Base-by-base conservation (phyloP, 441 rosid species). In the Omphalea diandra region DNA sequence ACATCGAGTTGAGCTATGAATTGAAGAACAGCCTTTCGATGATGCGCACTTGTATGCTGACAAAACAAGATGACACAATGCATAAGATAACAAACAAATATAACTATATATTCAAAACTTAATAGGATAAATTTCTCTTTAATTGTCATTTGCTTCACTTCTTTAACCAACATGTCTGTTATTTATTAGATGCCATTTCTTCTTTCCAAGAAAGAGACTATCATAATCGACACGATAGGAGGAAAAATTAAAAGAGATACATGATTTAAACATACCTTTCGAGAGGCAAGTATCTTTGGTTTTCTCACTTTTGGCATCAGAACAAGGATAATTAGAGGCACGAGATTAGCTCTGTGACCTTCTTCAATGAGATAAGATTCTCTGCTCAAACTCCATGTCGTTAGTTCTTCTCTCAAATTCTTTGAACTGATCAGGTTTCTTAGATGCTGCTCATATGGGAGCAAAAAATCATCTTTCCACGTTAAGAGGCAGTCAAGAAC, bases 301-400 rank as follows among this genome's bases (percentile, higher is more conserved):
- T 86, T 96, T 80, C 97, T 87, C 69, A 93, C 88, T 90, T 90
- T 93, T 67, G 98, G 97, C 83, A 86, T 81, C 80, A 93, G 81
- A 76, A 93, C 77, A 38, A 85, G 88, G 64, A 93, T 76, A 73
- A 88, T 89, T 61, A 88, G 46, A 65, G 97, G 93, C 65, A 86
- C 79, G 67, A 96, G 72, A 82, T 73, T 75, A 69, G 82, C 77
- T 75, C 92, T 86, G 78, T 96, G 96, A 65, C 80, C 78, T 62
- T 85, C 90, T 71, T 86, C 89, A 68, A 93, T 83, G 64, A 70
- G 74, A 75, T 57, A 40, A 10, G 88, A 85, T 71, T 90, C 94
- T 78, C 76, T 75, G 50, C 93, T 86, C 78, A 91, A 80, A 86
- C 88, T 89, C 98, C 98, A 96, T 40, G 89, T 96, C 26, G 97